Evolutionary conservation across 345 rosid species (phyloP).

Genomic region (Citrus cavaleriei): DNA sequence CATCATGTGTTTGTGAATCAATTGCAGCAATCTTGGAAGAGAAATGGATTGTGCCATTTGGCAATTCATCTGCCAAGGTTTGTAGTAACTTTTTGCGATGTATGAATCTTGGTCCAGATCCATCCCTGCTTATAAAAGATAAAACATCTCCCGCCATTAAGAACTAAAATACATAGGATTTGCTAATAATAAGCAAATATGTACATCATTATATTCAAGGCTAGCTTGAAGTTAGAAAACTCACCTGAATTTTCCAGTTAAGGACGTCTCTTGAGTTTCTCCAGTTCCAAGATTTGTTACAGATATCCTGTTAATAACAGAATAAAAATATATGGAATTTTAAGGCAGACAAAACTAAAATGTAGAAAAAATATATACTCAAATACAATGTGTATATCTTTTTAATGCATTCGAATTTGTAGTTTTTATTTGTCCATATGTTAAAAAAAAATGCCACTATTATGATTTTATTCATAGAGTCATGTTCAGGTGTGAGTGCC

Average conservation of each 20-base stretch:
- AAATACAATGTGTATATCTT: too few species aligned
- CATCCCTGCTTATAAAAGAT: neutral
- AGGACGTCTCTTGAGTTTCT: conserved; percentile 10
- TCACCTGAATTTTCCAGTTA: neutral
- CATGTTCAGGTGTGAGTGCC: too few species aligned
- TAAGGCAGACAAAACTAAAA: too few species aligned
- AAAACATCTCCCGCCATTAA: neutral
- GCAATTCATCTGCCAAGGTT: conserved; percentile 33
- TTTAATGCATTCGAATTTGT: too few species aligned
- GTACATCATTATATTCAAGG: too few species aligned
- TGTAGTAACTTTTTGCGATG: conserved; percentile 28
- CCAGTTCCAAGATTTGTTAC: conserved; percentile 25
- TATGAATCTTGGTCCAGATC: conserved; percentile 10
- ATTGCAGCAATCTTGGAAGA: conserved; percentile 27
- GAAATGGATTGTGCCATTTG: conserved; percentile 25
- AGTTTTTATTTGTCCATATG: too few species aligned
- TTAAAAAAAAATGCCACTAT: too few species aligned
- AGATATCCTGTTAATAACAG: conserved; percentile 1
- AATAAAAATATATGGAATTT: neutral
- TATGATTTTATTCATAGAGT: too few species aligned
- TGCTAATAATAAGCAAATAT: neutral
- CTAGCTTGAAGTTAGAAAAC: neutral
- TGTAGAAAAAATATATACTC: too few species aligned
- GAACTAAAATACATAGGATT: neutral
- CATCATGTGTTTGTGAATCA: conserved; percentile 10